Percentiles rank a stretch among this genome's conserved stretches.
Conservation (phyloP, 495 filamentous ascomycete species). For the Pseudevernia furfuracea region DNA sequence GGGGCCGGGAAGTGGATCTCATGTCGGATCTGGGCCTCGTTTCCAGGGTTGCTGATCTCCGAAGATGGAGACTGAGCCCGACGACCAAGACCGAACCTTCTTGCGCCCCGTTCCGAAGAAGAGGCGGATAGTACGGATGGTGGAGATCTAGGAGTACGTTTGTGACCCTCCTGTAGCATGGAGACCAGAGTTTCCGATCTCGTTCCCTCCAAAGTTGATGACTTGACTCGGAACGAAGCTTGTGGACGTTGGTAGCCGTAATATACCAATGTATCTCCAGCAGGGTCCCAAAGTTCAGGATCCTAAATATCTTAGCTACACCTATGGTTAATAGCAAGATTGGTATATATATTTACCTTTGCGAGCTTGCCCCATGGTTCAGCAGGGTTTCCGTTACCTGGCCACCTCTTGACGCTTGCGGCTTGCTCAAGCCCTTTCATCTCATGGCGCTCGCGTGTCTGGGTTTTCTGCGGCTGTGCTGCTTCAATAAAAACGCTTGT, state of each 20-base stretch:
- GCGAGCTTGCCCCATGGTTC: constrained; percentile 24
- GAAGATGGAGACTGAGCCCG: neutral
- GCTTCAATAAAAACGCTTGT: constrained; percentile 1
- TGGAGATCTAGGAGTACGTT: neutral
- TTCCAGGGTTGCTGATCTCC: neutral
- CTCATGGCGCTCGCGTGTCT: constrained; percentile 4
- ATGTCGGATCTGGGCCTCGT: constrained; percentile 27
- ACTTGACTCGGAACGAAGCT: constrained; percentile 51
- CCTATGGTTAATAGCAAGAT: neutral
- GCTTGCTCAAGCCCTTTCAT: constrained; percentile 26
- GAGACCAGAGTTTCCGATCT: constrained; percentile 30
- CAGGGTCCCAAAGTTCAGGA: constrained; percentile 54
- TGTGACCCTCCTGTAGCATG: constrained; percentile 1
- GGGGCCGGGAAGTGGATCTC: constrained; percentile 52
- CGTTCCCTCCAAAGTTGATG: constrained; percentile 39
- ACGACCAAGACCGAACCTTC: neutral
- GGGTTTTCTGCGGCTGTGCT: neutral
- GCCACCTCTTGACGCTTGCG: constrained; percentile 22
- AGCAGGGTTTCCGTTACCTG: constrained; percentile 15
- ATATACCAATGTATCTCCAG: constrained; percentile 55
- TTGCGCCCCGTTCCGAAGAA: neutral
- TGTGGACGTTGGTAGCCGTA: constrained; percentile 40
- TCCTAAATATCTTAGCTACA: constrained; percentile 32
- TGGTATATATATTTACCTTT: constrained; percentile 2
- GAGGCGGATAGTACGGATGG: neutral